Percentiles rank a stretch among this genome's conserved stretches.
Evolutionary conservation across 352 stramenopile genomes (phyloP).

Genomic region (Globisporangium alternatum): DNA sequence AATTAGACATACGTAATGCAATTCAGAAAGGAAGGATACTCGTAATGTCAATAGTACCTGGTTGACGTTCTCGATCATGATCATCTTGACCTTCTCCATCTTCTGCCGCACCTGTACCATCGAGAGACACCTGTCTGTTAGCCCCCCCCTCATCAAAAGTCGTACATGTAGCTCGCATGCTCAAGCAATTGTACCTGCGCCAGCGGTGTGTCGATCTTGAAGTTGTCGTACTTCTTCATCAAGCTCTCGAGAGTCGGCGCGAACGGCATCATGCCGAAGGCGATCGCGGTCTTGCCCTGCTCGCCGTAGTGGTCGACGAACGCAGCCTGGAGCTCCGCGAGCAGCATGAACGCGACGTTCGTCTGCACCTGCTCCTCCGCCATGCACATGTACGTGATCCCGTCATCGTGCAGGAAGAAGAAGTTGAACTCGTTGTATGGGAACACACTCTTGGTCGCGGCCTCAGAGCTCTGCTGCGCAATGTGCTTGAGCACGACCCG

Average conservation of each 20-base stretch:
- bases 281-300: conserved; percentile 61
- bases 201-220: conserved; percentile 74
- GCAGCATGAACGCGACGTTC: conserved; percentile 72
- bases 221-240: conserved; percentile 87
- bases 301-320: conserved; percentile 69
- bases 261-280: conserved; percentile 71
- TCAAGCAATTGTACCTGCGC: conserved; percentile 31
- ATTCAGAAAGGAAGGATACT: neutral
- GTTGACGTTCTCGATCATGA: conserved; percentile 99
- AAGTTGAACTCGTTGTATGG: conserved; percentile 81
- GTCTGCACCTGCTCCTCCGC: conserved; percentile 72
- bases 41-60: conserved; percentile 31
- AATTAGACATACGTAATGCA: neutral
- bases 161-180: neutral
- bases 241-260: conserved; percentile 50
- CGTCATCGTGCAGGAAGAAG: conserved; percentile 73
- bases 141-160: neutral
- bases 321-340: conserved; percentile 56
- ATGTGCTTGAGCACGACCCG: conserved; percentile 73
- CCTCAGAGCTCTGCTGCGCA: conserved; percentile 40
- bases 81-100: conserved; percentile 97
- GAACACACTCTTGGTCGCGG: conserved; percentile 53
- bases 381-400: conserved; percentile 84
- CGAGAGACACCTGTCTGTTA: neutral
- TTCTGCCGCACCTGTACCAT: conserved; percentile 84